Evolutionary conservation across 2,329 filamentous ascomycete genomes (phyloP).

Genomic region (Ceratocystis huliohia): DNA sequence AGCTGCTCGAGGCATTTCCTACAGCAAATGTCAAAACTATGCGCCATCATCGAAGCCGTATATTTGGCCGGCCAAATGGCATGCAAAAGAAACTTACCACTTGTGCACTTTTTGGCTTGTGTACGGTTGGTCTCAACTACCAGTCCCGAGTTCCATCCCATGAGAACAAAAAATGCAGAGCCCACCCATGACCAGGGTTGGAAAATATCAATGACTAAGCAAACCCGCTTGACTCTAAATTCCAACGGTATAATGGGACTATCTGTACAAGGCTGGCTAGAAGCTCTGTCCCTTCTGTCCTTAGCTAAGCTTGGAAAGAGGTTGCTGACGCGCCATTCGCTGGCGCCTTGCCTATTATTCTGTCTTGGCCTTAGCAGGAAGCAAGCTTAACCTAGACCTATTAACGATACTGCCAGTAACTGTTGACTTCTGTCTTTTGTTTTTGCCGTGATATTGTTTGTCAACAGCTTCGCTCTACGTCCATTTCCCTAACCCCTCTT

Average conservation of each 20-base stretch:
- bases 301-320: neutral
- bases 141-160: neutral
- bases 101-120: neutral
- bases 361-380: neutral
- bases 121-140: neutral
- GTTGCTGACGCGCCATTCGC: conserved; percentile 12
- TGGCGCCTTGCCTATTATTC: conserved; percentile 5
- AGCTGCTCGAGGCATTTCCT: conserved; percentile 20
- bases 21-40: neutral
- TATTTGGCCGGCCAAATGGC: neutral
- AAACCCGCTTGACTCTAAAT: neutral
- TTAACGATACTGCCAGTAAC: too few species aligned
- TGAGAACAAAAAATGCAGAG: neutral
- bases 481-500: too few species aligned
- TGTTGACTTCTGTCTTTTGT: neutral
- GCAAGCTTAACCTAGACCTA: neutral
- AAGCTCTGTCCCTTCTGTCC: neutral
- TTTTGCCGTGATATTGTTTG: neutral
- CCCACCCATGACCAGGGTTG: neutral
- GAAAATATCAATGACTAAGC: neutral
- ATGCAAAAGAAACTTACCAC: neutral
- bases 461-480: neutral
- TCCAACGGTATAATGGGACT: neutral
- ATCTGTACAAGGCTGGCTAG: neutral
- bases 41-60: neutral